A percentile compares a stretch with the other conserved stretches of the same genome.
phyloP scores from a whole-genome alignment of 2,329 filamentous ascomycete species.

The Aspergillus sp. region DNA sequence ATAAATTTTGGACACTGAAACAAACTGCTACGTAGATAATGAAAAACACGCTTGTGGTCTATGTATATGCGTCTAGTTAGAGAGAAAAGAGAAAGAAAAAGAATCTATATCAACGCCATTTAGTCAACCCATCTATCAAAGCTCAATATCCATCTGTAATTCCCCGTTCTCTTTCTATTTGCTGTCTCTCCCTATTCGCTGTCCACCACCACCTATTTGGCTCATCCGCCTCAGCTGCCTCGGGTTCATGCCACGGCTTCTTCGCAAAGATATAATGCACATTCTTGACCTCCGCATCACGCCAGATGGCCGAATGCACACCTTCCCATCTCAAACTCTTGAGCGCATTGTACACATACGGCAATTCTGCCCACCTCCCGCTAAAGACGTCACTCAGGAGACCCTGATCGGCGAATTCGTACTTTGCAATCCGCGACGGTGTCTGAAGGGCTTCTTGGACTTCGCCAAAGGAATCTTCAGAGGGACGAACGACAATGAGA shows the following conservation, averaged over 20 bases:
- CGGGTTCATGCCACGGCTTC: slow-evolving; percentile 9
- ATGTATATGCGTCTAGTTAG: no score
- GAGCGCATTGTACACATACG: slow-evolving; percentile 59
- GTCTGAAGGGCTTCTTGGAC: no score
- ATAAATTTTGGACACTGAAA: no score
- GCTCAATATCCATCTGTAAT: slow-evolving; percentile 5
- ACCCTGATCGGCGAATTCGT: neutral
- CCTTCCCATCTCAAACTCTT: slow-evolving; percentile 50
- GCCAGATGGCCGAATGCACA: slow-evolving; percentile 10
- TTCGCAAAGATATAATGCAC: slow-evolving; percentile 13
- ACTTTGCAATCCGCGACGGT: no score
- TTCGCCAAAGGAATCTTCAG: slow-evolving; percentile 35
- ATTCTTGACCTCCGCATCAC: slow-evolving; percentile 5
- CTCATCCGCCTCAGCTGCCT: slow-evolving; percentile 2
- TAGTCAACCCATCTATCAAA: no score
- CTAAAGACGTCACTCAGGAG: slow-evolving; percentile 49
- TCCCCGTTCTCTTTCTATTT: slow-evolving; percentile 1
- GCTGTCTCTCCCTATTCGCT: slow-evolving; percentile 8
- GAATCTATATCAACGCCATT: no score
- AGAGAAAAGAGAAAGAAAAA: no score
- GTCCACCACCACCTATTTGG: slow-evolving; percentile 8
- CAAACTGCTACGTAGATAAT: no score
- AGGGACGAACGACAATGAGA: slow-evolving; percentile 58
- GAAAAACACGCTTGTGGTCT: no score
- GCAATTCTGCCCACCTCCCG: slow-evolving; percentile 52